Evolutionary conservation across 1,284 basidiomycete genomes (phyloP).

Genomic region (Leccinum fallax): DNA sequence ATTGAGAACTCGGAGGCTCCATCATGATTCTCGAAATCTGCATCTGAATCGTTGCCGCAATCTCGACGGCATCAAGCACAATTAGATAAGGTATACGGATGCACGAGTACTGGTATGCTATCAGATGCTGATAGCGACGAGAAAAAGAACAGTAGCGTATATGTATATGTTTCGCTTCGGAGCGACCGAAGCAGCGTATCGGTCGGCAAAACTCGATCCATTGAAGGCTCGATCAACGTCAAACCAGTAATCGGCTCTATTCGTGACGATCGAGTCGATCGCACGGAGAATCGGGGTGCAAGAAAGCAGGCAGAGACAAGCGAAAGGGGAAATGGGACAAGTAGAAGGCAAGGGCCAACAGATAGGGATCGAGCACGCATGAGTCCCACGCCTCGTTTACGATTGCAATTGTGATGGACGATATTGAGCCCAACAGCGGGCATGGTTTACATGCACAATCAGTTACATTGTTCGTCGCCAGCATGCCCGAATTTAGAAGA

Average conservation of each 20-base stretch:
- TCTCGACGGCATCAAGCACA: not conserved
- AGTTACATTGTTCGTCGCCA: not conserved
- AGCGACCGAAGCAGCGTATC: not conserved
- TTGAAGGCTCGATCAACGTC: not conserved
- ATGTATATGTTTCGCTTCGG: not conserved
- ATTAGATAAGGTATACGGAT: not conserved
- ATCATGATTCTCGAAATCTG: not conserved
- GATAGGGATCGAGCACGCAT: not conserved
- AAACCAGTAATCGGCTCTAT: not conserved
- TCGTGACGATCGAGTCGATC: not conserved
- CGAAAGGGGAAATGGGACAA: not conserved
- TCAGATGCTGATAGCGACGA: not conserved
- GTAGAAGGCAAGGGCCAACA: not conserved
- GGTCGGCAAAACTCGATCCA: not conserved
- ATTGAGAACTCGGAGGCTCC: not conserved
- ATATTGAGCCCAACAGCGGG: not conserved
- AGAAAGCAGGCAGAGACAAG: not conserved
- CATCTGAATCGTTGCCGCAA: not conserved
- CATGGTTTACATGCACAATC: not conserved
- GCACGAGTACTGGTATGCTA: not conserved
- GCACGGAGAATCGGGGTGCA: not conserved
- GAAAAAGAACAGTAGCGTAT: not conserved
- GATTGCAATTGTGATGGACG: not conserved
- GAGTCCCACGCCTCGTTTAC: not conserved
- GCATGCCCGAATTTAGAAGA: not conserved